phyloP scores from a whole-genome alignment of 176 grass and related monocot species.

The Ananas comosus region DNA sequence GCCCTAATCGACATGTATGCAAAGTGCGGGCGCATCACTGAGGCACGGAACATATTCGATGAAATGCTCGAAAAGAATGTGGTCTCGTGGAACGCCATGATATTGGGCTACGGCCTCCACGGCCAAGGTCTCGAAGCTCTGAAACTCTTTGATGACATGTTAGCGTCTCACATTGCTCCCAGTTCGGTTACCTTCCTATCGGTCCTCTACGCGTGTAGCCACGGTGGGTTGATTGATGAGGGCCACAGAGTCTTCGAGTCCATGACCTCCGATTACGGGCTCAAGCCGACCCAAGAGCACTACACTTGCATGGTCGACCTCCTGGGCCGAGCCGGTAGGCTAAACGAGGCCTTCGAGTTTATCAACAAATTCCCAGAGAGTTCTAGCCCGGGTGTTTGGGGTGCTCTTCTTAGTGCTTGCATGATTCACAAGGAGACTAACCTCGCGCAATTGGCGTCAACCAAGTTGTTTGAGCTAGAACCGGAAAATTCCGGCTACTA shows the following conservation, averaged over 20 bases:
- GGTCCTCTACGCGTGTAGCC: constrained; percentile 20
- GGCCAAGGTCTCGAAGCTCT: constrained; percentile 13
- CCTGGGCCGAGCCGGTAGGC: constrained; percentile 14
- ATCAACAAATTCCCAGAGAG: constrained; percentile 4
- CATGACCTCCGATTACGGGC: constrained; percentile 8
- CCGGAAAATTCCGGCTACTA: constrained; percentile 20
- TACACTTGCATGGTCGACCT: constrained; percentile 27
- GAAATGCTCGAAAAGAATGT: constrained; percentile 24
- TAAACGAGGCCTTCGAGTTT: constrained; percentile 10
- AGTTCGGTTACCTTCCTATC: constrained; percentile 18
- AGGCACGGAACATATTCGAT: constrained; percentile 17
- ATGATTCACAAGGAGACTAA: constrained; percentile 19
- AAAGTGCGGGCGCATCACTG: constrained; percentile 12
- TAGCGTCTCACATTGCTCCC: constrained; percentile 7
- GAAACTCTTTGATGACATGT: constrained; percentile 18
- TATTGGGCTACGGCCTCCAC: constrained; percentile 22
- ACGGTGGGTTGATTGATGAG: constrained; percentile 17
- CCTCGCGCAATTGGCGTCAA: constrained; percentile 7
- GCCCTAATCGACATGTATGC: constrained; percentile 26
- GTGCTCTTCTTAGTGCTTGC: constrained; percentile 23
- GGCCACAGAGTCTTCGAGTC: constrained; percentile 2
- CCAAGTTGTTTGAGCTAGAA: constrained; percentile 19
- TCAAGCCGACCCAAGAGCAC: constrained; percentile 12
- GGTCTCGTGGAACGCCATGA: constrained; percentile 28
- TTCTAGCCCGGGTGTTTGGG: constrained; percentile 20